Percentiles rank a stretch among this genome's conserved stretches.
Conservation (phyloP, 2,329 filamentous ascomycete genomes). For the Trematosphaeria pertusa region DNA sequence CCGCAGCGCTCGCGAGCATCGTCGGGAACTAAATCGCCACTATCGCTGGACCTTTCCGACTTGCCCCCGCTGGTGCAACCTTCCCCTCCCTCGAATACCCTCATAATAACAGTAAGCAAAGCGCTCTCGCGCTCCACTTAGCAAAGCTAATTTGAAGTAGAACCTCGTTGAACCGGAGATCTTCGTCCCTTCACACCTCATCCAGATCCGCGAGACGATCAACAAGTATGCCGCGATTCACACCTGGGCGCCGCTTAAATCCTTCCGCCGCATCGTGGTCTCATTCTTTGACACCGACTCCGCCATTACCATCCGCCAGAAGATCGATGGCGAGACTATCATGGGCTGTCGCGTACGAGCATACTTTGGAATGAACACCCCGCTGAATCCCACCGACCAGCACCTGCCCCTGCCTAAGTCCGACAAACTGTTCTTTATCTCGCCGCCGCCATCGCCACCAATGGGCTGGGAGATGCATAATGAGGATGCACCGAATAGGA, state of each 20-base stretch:
- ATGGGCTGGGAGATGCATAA: constrained; percentile 69
- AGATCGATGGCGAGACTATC: constrained; percentile 76
- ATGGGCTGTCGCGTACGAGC: constrained; percentile 64
- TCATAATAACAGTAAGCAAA: constrained; percentile 71
- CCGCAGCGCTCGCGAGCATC: constrained; percentile 45
- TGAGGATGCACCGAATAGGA: constrained; percentile 70
- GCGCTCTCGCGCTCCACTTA: no score
- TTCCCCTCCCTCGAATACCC: constrained; percentile 81
- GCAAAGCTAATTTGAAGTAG: no score
- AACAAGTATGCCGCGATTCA: constrained; percentile 73
- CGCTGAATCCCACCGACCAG: constrained; percentile 48
- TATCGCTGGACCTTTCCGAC: constrained; percentile 76
- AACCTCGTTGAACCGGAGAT: constrained; percentile 76
- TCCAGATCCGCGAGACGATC: constrained; percentile 75
- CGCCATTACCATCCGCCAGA: constrained; percentile 72
- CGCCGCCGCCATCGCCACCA: constrained; percentile 67
- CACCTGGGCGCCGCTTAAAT: constrained; percentile 81
- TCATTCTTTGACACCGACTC: constrained; percentile 76
- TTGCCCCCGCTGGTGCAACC: constrained; percentile 73
- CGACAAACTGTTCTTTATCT: constrained; percentile 71
- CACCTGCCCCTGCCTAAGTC: constrained; percentile 58
- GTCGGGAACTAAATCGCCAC: constrained; percentile 52
- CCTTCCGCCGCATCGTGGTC: constrained; percentile 80
- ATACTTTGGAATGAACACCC: constrained; percentile 49
- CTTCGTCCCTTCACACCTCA: constrained; percentile 76